Evolutionary conservation across 257 asterid genomes (phyloP), one percentile per base, ranked within the genome.

Genomic region (Anisodus acutangulus): DNA sequence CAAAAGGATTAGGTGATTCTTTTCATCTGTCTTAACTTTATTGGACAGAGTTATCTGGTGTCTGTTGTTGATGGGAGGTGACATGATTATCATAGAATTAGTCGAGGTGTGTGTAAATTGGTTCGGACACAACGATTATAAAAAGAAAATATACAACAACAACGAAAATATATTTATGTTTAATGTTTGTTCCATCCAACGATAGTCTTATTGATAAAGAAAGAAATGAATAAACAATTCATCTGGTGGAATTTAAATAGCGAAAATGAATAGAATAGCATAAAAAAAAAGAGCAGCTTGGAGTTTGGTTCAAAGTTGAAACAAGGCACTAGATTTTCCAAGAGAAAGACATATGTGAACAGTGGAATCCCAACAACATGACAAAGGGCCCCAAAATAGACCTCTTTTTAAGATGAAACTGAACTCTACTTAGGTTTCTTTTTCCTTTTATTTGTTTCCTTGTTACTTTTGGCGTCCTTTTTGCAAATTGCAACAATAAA

Each of bases 151-250:
- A 26, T 26, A 26, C 31, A 26, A 26, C 31, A 26, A 26, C n/a
- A n/a, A n/a, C n/a, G 35, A 31, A 31, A 31, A 31, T 22, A 22
- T 22, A 22, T 22, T 41, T 81, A 15, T 71, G 70, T n/a, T 55
- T 85, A 86, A n/a, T 86, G 83, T 85, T 88, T 85, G 85, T 83
- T 89, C 79, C 81, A 82, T 88, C 90, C 87, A 88, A 87, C 85
- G 81, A 49, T 67, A 63, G 79, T 43, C 47, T 66, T 9, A 59
- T 57, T 87, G 88, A 87, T 79, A 49, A 86, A 54, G 84, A 87
- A 88, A 72, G 39, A 64, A 53, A 83, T 84, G n/a, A 54, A 78
- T 85, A 86, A 86, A 86, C 3, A 83, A 90, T 76, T 82, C 39
- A 83, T 70, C 53, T 67, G 57, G 79, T n/a, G 86, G 81, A 87